Evolutionary conservation across 2,329 filamentous ascomycete genomes (phyloP).

Genomic region (Pochonia chlamydosporia): DNA sequence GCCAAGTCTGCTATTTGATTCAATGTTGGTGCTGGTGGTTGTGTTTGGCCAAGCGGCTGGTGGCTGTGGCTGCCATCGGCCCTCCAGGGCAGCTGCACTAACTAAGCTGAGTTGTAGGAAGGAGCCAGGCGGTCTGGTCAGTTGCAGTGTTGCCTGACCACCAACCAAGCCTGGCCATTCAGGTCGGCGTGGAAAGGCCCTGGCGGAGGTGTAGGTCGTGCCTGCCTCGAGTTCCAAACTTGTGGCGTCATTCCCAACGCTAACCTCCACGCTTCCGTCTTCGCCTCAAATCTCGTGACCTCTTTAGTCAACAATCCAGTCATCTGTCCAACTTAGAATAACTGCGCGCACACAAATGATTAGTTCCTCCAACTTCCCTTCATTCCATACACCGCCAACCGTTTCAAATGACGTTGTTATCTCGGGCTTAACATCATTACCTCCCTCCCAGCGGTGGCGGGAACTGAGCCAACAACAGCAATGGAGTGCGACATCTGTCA

Average conservation of each 20-base stretch:
- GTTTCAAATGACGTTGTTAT: constrained; percentile 1
- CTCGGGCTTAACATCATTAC: constrained; percentile 2
- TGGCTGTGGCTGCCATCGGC: too few species aligned
- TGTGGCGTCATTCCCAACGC: constrained; percentile 4
- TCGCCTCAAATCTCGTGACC: constrained; percentile 8
- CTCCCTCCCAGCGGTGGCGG: neutral
- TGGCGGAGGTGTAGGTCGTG: neutral
- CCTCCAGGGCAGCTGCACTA: too few species aligned
- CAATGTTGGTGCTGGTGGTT: too few species aligned
- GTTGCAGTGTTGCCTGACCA: neutral
- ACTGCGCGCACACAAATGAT: neutral
- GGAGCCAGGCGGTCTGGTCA: too few species aligned
- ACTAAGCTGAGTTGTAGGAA: too few species aligned
- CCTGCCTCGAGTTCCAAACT: too few species aligned
- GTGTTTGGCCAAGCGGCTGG: too few species aligned
- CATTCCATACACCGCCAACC: neutral
- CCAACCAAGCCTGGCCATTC: too few species aligned
- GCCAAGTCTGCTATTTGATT: too few species aligned
- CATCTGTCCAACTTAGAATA: neutral
- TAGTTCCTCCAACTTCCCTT: neutral
- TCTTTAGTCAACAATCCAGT: constrained; percentile 2
- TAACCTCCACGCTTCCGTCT: neutral
- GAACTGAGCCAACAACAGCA: neutral
- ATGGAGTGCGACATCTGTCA: constrained; percentile 69
- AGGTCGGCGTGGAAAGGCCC: too few species aligned